Percentiles rank a stretch among this genome's conserved stretches.
Conservation (phyloP, 2,329 filamentous ascomycete genomes). For the Stylonectria norvegica region DNA sequence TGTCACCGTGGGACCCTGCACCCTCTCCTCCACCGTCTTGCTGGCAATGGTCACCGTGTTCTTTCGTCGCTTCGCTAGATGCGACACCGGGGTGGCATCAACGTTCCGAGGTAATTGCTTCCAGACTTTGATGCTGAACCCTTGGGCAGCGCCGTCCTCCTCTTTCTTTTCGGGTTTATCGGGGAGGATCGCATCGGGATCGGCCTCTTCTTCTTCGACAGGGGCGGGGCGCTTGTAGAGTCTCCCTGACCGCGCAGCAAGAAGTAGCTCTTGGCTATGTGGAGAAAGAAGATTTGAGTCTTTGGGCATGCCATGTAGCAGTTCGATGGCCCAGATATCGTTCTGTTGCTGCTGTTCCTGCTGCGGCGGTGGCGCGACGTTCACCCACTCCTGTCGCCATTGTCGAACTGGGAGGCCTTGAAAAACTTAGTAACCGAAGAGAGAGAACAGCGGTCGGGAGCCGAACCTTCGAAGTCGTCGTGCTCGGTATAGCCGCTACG, state of each 20-base stretch:
- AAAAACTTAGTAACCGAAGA: slow-evolving; percentile 18
- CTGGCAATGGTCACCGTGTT: slow-evolving; percentile 56
- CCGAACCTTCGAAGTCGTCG: slow-evolving; percentile 58
- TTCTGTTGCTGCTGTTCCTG: slow-evolving; percentile 61
- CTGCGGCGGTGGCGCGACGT: slow-evolving; percentile 61
- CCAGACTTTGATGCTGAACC: slow-evolving; percentile 58
- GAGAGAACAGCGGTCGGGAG: slow-evolving; percentile 1
- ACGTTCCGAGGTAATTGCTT: slow-evolving; percentile 58
- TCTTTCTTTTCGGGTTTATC: slow-evolving; percentile 61
- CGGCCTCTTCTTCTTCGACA: slow-evolving; percentile 56
- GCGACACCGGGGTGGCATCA: slow-evolving; percentile 51
- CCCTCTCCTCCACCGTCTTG: slow-evolving; percentile 44
- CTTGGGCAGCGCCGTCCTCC: slow-evolving; percentile 53
- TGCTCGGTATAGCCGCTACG: slow-evolving; percentile 56
- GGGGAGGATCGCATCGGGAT: slow-evolving; percentile 42
- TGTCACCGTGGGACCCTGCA: slow-evolving; percentile 58
- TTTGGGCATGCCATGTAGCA: slow-evolving; percentile 77
- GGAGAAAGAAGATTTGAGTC: slow-evolving; percentile 74
- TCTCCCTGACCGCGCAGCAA: slow-evolving; percentile 72
- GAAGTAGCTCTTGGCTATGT: slow-evolving; percentile 78
- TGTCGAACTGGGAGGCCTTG: slow-evolving; percentile 83
- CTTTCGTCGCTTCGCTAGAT: slow-evolving; percentile 61
- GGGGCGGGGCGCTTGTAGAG: slow-evolving; percentile 70
- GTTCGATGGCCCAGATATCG: slow-evolving; percentile 70
- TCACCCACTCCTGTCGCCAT: slow-evolving; percentile 74